Evolutionary conservation across 2,329 filamentous ascomycete species (phyloP).

Genomic region (Coleophoma eucalyptorum): DNA sequence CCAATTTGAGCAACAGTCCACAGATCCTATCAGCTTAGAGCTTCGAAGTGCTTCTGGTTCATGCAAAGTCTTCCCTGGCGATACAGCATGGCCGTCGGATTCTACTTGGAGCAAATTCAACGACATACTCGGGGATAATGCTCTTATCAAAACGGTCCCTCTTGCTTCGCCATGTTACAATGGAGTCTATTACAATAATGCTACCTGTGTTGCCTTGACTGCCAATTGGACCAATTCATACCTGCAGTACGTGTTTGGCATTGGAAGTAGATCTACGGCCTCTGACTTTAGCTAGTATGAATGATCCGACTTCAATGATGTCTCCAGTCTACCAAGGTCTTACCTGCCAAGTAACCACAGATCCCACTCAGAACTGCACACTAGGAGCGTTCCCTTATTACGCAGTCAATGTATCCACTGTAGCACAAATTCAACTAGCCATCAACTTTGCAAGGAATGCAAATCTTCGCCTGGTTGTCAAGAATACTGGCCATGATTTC

Average conservation of each 20-base stretch:
- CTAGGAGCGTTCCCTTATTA: conserved; percentile 23
- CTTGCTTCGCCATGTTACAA: conserved; percentile 40
- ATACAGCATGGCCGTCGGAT: conserved; percentile 41
- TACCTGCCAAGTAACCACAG: conserved; percentile 33
- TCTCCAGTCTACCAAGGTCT: conserved; percentile 39
- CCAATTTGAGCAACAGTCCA: conserved; percentile 2
- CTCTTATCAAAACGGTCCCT: conserved; percentile 38
- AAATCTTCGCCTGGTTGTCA: conserved; percentile 33
- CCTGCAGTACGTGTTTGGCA: conserved; percentile 26
- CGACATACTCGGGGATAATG: conserved; percentile 34
- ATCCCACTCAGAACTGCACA: conserved; percentile 25
- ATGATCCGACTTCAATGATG: conserved; percentile 40
- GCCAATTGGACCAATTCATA: conserved; percentile 29
- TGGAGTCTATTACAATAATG: conserved; percentile 23
- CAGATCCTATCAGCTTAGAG: neutral
- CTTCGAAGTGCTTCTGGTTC: neutral
- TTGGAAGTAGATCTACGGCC: neutral
- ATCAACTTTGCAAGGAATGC: conserved; percentile 38
- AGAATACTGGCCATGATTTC: conserved; percentile 20
- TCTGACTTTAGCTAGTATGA: conserved; percentile 31
- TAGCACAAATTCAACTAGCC: conserved; percentile 40
- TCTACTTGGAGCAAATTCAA: conserved; percentile 39
- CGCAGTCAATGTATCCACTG: conserved; percentile 29
- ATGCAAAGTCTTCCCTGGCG: conserved; percentile 16
- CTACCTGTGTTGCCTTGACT: conserved; percentile 28